phyloP scores from a whole-genome alignment of 345 rosid genomes.

The Abelmoschus esculentus region DNA sequence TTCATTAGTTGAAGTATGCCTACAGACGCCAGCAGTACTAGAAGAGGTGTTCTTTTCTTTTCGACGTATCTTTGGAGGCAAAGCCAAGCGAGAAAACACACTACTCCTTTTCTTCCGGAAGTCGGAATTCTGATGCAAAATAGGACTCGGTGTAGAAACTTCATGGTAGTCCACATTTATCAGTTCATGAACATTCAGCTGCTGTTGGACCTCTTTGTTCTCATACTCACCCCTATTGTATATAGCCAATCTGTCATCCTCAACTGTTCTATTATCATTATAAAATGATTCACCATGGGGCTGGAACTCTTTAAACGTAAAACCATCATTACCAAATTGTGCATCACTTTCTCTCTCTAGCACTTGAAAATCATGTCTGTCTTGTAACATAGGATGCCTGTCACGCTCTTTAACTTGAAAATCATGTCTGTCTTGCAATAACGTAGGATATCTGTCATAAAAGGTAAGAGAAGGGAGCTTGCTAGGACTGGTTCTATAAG shows the following conservation, averaged over 20 bases:
- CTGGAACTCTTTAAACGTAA: conserved; percentile 15
- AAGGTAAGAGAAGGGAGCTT: conserved; percentile 25
- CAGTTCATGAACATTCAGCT: conserved; percentile 7
- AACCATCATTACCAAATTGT: conserved; percentile 19
- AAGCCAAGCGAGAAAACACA: conserved; percentile 46
- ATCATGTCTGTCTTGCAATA: conserved; percentile 16
- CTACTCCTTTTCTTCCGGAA: conserved; percentile 25
- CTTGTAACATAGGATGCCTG: conserved; percentile 5
- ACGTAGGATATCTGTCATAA: conserved; percentile 10
- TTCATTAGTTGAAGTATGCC: conserved; percentile 35
- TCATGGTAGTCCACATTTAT: conserved; percentile 9
- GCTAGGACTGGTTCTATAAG: conserved; percentile 15
- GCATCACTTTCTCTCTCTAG: conserved; percentile 17
- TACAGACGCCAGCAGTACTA: conserved; percentile 5
- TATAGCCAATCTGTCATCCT: conserved; percentile 16
- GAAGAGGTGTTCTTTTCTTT: conserved; percentile 10
- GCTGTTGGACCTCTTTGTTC: not conserved
- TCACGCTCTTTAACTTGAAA: conserved; percentile 15
- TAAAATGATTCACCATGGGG: conserved; percentile 14
- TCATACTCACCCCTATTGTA: conserved; percentile 6
- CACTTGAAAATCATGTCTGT: conserved; percentile 8
- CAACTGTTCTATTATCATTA: conserved; percentile 14
- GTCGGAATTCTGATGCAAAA: not conserved
- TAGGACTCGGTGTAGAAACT: not conserved
- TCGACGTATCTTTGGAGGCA: conserved; percentile 16